These are phyloP conservation scores for Aphanomyces invadans DNA, from an alignment of 352 stramenopile genomes.

Conservation along the genomic window DNA sequence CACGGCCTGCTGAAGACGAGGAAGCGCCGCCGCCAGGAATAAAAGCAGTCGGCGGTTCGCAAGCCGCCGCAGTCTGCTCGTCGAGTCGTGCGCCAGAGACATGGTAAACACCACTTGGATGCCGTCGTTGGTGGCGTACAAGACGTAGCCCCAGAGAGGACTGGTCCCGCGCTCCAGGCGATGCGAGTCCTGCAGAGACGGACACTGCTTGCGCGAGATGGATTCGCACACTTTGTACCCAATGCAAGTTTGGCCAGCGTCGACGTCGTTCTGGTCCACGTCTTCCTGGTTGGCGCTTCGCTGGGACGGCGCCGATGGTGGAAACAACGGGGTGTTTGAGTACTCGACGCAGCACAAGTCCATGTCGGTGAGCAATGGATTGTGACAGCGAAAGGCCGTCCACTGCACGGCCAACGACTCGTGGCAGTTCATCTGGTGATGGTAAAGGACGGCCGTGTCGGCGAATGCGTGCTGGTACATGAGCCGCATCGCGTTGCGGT, in stretches of 20 bases:
- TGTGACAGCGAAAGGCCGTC: slow-evolving; percentile 54
- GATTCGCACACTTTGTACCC: slow-evolving; percentile 71
- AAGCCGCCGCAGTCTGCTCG: slow-evolving; percentile 22
- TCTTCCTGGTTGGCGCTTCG: slow-evolving; percentile 26
- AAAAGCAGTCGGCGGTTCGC: slow-evolving; percentile 23
- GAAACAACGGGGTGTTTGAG: slow-evolving; percentile 26
- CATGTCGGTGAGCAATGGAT: slow-evolving; percentile 56
- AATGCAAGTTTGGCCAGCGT: not conserved
- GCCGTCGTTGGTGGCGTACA: slow-evolving; percentile 58
- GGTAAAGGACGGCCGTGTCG: slow-evolving; percentile 68
- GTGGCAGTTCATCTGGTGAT: slow-evolving; percentile 30
- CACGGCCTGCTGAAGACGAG: slow-evolving; percentile 34
- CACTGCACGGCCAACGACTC: slow-evolving; percentile 62
- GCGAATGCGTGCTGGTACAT: slow-evolving; percentile 64
- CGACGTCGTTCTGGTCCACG: not conserved
- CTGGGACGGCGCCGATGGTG: slow-evolving; percentile 36
- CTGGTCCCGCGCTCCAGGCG: slow-evolving; percentile 48
- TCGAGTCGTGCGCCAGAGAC: slow-evolving; percentile 32
- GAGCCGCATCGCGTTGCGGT: slow-evolving; percentile 65
- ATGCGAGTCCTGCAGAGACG: slow-evolving; percentile 51
- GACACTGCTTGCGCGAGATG: slow-evolving; percentile 56
- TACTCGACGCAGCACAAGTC: slow-evolving; percentile 72
- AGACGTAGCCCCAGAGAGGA: slow-evolving; percentile 57
- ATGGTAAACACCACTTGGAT: slow-evolving; percentile 78
- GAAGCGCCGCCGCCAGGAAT: slow-evolving; percentile 13